phyloP scores from a whole-genome alignment of 148 eudicot species.

The Vaccinium myrtillus region DNA sequence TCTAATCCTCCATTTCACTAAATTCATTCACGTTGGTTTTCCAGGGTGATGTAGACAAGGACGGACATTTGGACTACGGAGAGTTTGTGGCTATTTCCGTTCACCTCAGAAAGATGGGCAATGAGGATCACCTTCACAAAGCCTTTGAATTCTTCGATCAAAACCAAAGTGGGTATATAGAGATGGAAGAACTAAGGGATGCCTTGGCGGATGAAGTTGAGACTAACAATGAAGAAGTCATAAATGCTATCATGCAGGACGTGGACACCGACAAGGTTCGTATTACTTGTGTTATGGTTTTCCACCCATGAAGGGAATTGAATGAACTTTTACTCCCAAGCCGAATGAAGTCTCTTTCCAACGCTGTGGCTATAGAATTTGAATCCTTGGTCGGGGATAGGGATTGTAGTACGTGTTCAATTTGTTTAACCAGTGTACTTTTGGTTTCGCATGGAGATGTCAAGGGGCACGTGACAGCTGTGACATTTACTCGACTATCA shows the following conservation, averaged over 20 bases:
- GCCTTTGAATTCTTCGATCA: constrained; percentile 73
- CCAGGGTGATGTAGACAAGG: constrained; percentile 76
- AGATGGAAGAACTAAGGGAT: constrained; percentile 67
- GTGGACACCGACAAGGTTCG: constrained; percentile 80
- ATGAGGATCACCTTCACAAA: constrained; percentile 73
- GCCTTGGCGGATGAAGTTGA: constrained; percentile 62
- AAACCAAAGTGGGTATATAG: constrained; percentile 68
- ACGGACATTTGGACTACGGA: constrained; percentile 62
- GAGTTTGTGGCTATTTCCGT: constrained; percentile 78
- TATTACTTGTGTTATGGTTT: not conserved
- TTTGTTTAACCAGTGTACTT: not conserved
- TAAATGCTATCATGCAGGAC: constrained; percentile 75
- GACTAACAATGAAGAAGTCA: constrained; percentile 55
- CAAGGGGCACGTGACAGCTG: too few relatives aligned
- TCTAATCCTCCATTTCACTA: not conserved
- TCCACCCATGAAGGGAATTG: not conserved
- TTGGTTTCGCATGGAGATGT: not conserved
- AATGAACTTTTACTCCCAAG: too few relatives aligned
- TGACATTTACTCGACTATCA: too few relatives aligned
- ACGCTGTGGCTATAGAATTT: too few relatives aligned
- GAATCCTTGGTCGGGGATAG: too few relatives aligned
- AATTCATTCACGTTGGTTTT: not conserved
- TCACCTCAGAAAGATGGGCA: constrained; percentile 71
- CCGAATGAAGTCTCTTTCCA: too few relatives aligned
- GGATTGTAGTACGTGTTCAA: not conserved